Evolutionary conservation across 2,329 filamentous ascomycete genomes (phyloP).

Genomic region (Botryotinia narcissicola): DNA sequence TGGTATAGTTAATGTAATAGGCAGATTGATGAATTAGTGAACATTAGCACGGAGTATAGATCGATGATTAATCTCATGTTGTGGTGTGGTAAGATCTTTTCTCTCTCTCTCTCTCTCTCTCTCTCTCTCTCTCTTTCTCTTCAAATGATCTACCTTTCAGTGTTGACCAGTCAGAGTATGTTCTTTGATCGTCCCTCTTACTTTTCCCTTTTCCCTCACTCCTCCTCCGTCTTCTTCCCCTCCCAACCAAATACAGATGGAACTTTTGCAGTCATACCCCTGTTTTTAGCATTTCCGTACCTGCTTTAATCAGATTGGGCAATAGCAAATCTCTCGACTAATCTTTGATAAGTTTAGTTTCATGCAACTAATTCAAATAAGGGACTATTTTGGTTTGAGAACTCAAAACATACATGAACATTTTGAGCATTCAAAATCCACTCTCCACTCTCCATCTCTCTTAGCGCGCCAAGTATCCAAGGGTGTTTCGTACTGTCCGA

Average conservation of each 20-base stretch:
- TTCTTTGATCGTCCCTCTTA: neutral
- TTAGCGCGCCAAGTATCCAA: constrained; percentile 1
- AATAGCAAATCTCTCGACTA: neutral
- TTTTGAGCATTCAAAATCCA: neutral
- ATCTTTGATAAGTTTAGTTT: neutral
- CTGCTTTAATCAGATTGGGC: constrained; percentile 12
- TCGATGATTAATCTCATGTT: neutral
- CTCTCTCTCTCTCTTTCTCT: neutral
- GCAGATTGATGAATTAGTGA: neutral
- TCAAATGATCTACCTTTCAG: neutral
- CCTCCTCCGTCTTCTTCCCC: neutral
- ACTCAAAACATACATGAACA: constrained; percentile 1
- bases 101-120: neutral
- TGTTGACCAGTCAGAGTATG: neutral
- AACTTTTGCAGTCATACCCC: neutral
- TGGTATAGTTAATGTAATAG: neutral
- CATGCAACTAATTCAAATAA: neutral
- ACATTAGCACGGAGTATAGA: neutral
- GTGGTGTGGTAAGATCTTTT: neutral
- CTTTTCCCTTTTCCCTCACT: neutral
- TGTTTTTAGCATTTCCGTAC: neutral
- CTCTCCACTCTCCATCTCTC: neutral
- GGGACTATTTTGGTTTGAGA: constrained; percentile 14
- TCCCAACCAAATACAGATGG: neutral
- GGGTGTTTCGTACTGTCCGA: neutral